Conservation (phyloP, 2,329 filamentous ascomycete genomes). For the Alternaria conjuncta region DNA sequence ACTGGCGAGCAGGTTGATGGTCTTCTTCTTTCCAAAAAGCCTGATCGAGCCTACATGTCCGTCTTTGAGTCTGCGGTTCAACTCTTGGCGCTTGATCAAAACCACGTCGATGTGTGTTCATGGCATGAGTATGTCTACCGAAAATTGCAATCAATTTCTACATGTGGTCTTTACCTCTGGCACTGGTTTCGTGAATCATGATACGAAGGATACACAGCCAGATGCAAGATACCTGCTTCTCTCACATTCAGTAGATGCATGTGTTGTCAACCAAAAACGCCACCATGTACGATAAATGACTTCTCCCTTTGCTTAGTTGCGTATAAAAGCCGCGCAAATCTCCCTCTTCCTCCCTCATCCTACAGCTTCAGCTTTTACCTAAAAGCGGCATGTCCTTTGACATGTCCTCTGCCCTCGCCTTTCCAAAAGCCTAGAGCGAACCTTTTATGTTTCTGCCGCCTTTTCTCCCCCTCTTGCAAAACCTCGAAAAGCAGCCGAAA, state of each 20-base stretch:
- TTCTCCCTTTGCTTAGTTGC: background rate
- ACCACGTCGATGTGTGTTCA: fast-evolving
- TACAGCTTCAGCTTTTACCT: too few relatives aligned
- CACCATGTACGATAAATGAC: background rate
- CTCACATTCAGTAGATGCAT: background rate
- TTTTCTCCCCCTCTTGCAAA: too few relatives aligned
- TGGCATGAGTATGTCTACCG: background rate
- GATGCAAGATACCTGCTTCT: background rate
- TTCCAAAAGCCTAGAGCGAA: too few relatives aligned
- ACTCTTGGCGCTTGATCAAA: background rate
- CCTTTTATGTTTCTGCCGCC: too few relatives aligned
- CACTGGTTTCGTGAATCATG: background rate
- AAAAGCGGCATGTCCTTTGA: too few relatives aligned
- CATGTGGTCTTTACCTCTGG: background rate
- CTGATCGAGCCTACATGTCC: too few relatives aligned
- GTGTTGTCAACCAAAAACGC: background rate
- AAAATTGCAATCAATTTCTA: too few relatives aligned
- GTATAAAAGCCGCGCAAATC: background rate
- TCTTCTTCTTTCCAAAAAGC: background rate
- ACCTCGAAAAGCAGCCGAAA: too few relatives aligned
- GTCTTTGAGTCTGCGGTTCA: background rate
- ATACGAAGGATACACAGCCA: background rate
- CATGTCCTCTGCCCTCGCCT: too few relatives aligned
- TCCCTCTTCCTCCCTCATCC: background rate
- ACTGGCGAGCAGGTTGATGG: too few relatives aligned